A percentile compares a stretch with the other conserved stretches of the same genome.
These are phyloP conservation scores for Canariomyces notabilis DNA, from an alignment of 2,329 filamentous ascomycete species.

Conservation along the genomic window DNA sequence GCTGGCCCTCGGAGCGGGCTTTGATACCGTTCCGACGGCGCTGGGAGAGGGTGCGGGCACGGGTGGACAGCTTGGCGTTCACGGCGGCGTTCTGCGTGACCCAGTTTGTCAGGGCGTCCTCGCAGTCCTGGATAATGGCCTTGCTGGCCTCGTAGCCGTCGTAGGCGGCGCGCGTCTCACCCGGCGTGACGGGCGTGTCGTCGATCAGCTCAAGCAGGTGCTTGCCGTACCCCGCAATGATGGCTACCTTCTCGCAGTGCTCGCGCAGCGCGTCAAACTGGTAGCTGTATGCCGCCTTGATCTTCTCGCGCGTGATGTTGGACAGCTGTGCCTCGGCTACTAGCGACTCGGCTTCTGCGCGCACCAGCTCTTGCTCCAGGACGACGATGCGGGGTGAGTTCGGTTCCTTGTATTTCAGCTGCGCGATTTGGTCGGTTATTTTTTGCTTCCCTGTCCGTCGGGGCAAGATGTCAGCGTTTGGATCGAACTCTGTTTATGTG, in stretches of 20 bases:
- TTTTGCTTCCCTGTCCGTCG: slow-evolving; percentile 87
- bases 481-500: neutral
- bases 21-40: slow-evolving; percentile 70
- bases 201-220: slow-evolving; percentile 96
- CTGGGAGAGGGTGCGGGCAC: slow-evolving; percentile 81
- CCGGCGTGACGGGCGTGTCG: slow-evolving; percentile 92
- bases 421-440: slow-evolving; percentile 97
- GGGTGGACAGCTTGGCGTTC: slow-evolving; percentile 77
- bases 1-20: slow-evolving; percentile 63
- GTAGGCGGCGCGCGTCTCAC: slow-evolving; percentile 91
- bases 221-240: slow-evolving; percentile 96
- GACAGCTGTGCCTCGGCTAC: slow-evolving; percentile 97
- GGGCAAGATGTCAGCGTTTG: slow-evolving; percentile 21
- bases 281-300: slow-evolving; percentile 96
- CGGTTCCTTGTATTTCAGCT: slow-evolving; percentile 99
- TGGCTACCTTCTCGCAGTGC: slow-evolving; percentile 96
- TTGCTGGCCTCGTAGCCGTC: slow-evolving; percentile 98
- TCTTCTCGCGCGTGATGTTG: slow-evolving; percentile 98
- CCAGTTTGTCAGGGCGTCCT: slow-evolving; percentile 97
- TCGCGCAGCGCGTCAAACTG: slow-evolving; percentile 97
- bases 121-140: slow-evolving; percentile 98
- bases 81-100: slow-evolving; percentile 86
- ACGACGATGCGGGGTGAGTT: slow-evolving; percentile 97
- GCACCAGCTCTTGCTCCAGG: slow-evolving; percentile 95
- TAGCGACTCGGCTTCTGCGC: slow-evolving; percentile 96